Conservation (phyloP, 495 filamentous ascomycete species). For the Staphylotrichum longicolle region DNA sequence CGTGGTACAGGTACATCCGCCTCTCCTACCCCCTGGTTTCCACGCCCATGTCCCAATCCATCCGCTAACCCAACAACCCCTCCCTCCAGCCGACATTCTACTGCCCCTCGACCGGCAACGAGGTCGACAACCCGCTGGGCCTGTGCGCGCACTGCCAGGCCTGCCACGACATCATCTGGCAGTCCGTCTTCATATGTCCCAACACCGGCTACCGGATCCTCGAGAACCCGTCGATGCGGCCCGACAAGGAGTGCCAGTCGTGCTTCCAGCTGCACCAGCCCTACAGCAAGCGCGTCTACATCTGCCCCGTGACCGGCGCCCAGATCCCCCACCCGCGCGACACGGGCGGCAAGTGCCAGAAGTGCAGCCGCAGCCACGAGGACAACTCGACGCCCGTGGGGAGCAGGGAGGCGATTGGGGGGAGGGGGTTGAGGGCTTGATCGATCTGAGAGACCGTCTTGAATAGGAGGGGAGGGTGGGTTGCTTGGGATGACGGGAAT, state of each 20-base stretch:
- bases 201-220: constrained; percentile 37
- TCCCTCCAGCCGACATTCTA: constrained; percentile 25
- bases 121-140: constrained; percentile 27
- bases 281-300: constrained; percentile 33
- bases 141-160: constrained; percentile 32
- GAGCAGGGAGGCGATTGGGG: constrained; percentile 25
- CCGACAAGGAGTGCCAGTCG: constrained; percentile 31
- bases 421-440: constrained; percentile 3
- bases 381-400: constrained; percentile 33
- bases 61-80: background rate
- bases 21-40: background rate
- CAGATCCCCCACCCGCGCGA: constrained; percentile 31
- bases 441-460: background rate
- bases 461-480: background rate
- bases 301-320: constrained; percentile 36
- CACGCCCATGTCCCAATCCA: background rate
- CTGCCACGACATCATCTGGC: constrained; percentile 38
- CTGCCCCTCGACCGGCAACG: constrained; percentile 33
- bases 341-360: constrained; percentile 30
- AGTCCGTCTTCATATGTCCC: constrained; percentile 35
- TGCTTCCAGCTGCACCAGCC: constrained; percentile 36
- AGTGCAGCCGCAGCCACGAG: constrained; percentile 31
- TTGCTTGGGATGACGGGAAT: no score
- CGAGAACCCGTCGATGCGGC: constrained; percentile 20
- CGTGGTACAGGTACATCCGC: constrained; percentile 7